Percentiles rank a stretch among this genome's conserved stretches.
phyloP scores from a whole-genome alignment of 2,329 filamentous ascomycete genomes.

The Aureobasidium musti region DNA sequence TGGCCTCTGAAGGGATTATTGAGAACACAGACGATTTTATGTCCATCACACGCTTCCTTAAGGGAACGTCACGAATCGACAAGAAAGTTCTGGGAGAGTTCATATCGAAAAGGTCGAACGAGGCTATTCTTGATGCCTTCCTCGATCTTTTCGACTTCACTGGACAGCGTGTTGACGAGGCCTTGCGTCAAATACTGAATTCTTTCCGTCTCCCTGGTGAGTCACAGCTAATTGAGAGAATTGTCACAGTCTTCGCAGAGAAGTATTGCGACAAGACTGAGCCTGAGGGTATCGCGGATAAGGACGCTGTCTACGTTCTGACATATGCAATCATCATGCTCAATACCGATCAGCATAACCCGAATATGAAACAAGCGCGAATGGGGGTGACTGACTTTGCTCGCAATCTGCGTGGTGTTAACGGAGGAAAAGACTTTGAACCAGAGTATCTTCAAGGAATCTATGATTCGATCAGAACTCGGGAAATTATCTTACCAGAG shows the following conservation, averaged over 20 bases:
- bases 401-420: conserved; percentile 86
- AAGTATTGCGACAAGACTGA: conserved; percentile 73
- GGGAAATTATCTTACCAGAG: conserved; percentile 95
- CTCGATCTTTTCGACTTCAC: conserved; percentile 85
- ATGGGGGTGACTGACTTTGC: conserved; percentile 85
- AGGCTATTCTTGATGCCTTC: conserved; percentile 79
- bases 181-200: conserved; percentile 80
- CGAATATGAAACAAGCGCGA: conserved; percentile 78
- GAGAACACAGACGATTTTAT: conserved; percentile 69
- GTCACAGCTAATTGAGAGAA: conserved; percentile 87
- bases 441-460: conserved; percentile 81
- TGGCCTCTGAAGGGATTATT: conserved; percentile 85
- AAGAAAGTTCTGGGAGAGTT: conserved; percentile 92
- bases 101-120: conserved; percentile 86
- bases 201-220: conserved; percentile 94
- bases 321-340: conserved; percentile 97
- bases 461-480: conserved; percentile 84
- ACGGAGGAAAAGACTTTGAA: conserved; percentile 80
- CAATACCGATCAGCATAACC: conserved; percentile 96
- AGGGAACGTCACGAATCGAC: conserved; percentile 81
- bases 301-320: conserved; percentile 85
- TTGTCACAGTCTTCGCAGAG: conserved; percentile 82
- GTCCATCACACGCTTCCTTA: conserved; percentile 83
- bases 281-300: conserved; percentile 75
- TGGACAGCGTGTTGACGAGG: conserved; percentile 85